phyloP scores from a whole-genome alignment of 768 basidiomycete species.

The Cystofilobasidium capitatum region DNA sequence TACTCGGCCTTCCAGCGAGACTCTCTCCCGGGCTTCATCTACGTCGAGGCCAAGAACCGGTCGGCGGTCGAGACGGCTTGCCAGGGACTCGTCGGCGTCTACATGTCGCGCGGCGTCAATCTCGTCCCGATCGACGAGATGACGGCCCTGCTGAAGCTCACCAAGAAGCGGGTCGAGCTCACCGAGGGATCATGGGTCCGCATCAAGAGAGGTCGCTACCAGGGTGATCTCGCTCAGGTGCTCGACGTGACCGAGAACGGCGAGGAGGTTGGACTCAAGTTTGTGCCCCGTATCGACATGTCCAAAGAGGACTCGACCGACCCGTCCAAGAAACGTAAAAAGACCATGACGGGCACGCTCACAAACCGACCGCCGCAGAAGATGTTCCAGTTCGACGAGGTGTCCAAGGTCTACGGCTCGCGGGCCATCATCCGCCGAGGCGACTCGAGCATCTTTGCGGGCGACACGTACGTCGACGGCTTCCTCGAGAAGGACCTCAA shows the following conservation, averaged over 20 bases:
- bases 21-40: constrained; percentile 88
- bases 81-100: constrained; percentile 85
- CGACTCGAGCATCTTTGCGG: constrained; percentile 70
- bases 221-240: constrained; percentile 90
- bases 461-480: constrained; percentile 87
- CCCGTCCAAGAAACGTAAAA: constrained; percentile 70
- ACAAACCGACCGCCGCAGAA: constrained; percentile 68
- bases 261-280: constrained; percentile 83
- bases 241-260: constrained; percentile 87
- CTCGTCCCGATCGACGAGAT: constrained; percentile 57
- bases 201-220: constrained; percentile 83
- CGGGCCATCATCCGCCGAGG: constrained; percentile 60
- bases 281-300: constrained; percentile 95
- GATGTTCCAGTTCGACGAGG: constrained; percentile 89
- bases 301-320: constrained; percentile 65
- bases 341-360: constrained; percentile 38
- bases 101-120: constrained; percentile 36
- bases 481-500: constrained; percentile 80
- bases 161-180: constrained; percentile 80
- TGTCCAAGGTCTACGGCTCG: constrained; percentile 67
- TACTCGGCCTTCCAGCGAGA: constrained; percentile 92
- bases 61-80: constrained; percentile 77
- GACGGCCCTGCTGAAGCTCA: constrained; percentile 89
- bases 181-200: constrained; percentile 89
- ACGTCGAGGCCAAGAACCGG: constrained; percentile 83